Base-by-base conservation (phyloP, 768 basidiomycete genomes). In the Mycena galopus region DNA sequence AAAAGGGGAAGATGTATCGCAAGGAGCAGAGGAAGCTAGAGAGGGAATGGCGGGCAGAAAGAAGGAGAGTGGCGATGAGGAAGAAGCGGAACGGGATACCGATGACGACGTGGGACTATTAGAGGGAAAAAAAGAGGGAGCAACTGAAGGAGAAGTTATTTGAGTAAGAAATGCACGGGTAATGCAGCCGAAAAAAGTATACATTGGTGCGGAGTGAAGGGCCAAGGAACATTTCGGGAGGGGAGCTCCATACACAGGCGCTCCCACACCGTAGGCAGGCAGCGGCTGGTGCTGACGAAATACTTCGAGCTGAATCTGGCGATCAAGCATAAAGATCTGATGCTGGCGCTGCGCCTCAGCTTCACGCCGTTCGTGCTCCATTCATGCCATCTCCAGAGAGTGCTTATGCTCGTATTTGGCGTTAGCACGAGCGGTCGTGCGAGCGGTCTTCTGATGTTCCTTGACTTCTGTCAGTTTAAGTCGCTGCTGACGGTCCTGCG, bases 281-380 rank as follows among this genome's bases (percentile, higher is more conserved):
- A n/a, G 11, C 8, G 37, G 19, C 8, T 37, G 58, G 61, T 10
- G 23, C 44, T 23, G 44, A 12, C 61, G 61, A 4, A 62, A 30
- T 8, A 17, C 42, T 37, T 68, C 67, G 23, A 73, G 55, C 51
- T 73, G 51, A 27, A 72, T 63, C 39, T 75, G 71, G 9, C 42
- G 32, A 3, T 63, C 60, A 11, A 67, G 35, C 60, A 71, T 72
- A 17, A 35, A 7, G 9, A 73, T 5, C 21, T 73, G 56, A 47
- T 73, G 72, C 67, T 63, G 30, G 44, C 53, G 72, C 37, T 73
- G 62, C 1, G 32, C 50, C 8, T 12, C 72, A 11, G 68, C 71
- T 23, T 76, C 35, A 16, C 29, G 63, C 32, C n/a, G n/a, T n/a
- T n/a, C n/a, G n/a, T n/a, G n/a, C n/a, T 70, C 16, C 67, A 75